phyloP scores from a whole-genome alignment of 257 asterid genomes.

The Ophiorrhiza pumila region DNA sequence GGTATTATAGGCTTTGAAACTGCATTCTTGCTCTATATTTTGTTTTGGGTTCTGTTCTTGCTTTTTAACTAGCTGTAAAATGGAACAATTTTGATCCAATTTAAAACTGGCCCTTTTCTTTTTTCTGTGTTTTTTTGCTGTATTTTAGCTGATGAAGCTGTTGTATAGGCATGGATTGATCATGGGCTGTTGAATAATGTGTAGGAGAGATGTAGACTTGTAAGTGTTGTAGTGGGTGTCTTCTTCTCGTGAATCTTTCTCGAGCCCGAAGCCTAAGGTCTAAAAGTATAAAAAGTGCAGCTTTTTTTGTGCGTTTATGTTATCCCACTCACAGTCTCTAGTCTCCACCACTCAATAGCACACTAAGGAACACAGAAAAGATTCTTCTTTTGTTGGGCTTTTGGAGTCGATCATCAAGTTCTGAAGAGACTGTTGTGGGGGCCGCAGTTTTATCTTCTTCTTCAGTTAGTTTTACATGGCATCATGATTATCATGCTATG shows the following conservation, averaged over 20 bases:
- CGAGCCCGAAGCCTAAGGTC: conserved; percentile 24
- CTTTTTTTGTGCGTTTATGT: conserved; percentile 21
- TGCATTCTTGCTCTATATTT: not conserved
- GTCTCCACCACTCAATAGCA: conserved; percentile 1
- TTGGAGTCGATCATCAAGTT: not conserved
- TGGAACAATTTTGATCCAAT: not conserved
- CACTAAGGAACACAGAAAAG: conserved; percentile 1
- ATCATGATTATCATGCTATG: not conserved
- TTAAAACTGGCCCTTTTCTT: not conserved
- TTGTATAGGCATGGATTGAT: not conserved
- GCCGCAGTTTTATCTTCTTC: not conserved
- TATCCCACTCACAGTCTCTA: not conserved
- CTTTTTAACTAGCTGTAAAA: too few species aligned
- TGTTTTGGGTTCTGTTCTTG: not conserved
- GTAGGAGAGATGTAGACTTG: not conserved
- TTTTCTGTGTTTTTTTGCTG: not conserved
- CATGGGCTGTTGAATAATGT: not conserved
- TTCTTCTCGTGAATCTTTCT: conserved; percentile 25
- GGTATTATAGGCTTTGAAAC: not conserved
- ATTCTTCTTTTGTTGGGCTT: conserved; percentile 12
- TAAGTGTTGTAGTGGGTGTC: not conserved
- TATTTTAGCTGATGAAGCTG: not conserved
- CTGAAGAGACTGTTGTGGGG: not conserved
- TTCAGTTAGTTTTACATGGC: not conserved
- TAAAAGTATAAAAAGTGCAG: conserved; percentile 20